These are phyloP conservation scores for Rubroboletus satanas DNA, from an alignment of 768 basidiomycete species.

Conservation along the genomic window DNA sequence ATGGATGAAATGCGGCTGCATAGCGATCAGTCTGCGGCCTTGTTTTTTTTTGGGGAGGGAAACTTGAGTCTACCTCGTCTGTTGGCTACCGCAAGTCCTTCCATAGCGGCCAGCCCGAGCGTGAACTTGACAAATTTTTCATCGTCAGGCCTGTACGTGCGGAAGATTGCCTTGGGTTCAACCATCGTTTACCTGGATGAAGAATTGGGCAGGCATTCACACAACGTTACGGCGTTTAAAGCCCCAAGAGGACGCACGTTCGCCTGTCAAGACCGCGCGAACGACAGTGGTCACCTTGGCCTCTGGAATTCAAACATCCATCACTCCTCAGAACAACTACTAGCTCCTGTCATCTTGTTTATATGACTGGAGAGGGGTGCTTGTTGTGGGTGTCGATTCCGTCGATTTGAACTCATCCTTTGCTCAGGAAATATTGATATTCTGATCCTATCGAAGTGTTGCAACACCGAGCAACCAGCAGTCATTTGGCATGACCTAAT, in stretches of 20 bases:
- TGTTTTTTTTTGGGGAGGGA: background rate
- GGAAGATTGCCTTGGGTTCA: conserved; percentile 46
- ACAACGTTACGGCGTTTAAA: background rate
- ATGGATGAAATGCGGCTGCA: conserved; percentile 53
- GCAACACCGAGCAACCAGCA: background rate
- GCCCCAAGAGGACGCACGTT: conserved; percentile 6
- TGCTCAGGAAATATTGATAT: background rate
- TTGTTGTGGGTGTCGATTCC: background rate
- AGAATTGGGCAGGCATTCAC: background rate
- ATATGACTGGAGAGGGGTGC: background rate
- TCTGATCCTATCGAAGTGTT: no score
- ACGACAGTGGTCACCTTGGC: background rate
- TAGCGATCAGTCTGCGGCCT: background rate
- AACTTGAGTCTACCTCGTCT: conserved; percentile 40
- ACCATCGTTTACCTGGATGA: conserved; percentile 33
- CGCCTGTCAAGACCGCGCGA: background rate
- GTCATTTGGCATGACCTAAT: conserved; percentile 17
- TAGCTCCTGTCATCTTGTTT: background rate
- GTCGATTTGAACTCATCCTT: background rate
- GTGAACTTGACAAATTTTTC: conserved; percentile 59
- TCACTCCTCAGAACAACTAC: background rate
- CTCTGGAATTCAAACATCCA: background rate
- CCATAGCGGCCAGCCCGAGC: conserved; percentile 64
- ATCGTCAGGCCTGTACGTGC: conserved; percentile 48
- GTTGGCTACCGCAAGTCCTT: conserved; percentile 66